A percentile compares a stretch with the other conserved stretches of the same genome.
These are phyloP conservation scores for Boletus subluridellus DNA, from an alignment of 1,284 basidiomycete species.

Conservation along the genomic window DNA sequence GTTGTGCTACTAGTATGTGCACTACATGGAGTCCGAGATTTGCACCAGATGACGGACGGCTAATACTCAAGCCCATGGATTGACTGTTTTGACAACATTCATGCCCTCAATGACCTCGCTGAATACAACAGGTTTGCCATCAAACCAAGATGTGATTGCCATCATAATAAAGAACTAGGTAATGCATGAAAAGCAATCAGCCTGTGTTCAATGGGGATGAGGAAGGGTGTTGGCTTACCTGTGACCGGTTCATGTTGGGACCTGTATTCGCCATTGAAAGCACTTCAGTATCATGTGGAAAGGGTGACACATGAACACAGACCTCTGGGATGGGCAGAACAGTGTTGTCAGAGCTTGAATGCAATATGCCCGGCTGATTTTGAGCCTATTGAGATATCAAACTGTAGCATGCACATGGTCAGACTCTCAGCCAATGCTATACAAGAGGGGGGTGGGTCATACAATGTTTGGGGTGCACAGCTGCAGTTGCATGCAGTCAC, in stretches of 20 bases:
- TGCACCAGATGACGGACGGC: too few relatives aligned
- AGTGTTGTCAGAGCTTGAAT: slow-evolving; percentile 67
- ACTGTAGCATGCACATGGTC: slow-evolving; percentile 43
- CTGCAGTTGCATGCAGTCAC: too few relatives aligned
- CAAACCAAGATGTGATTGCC: slow-evolving; percentile 72
- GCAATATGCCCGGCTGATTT: slow-evolving; percentile 71
- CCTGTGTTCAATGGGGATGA: background rate
- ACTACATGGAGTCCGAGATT: too few relatives aligned
- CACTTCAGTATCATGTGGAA: background rate
- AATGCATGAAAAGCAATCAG: background rate
- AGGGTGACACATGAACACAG: background rate
- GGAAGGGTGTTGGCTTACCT: too few relatives aligned
- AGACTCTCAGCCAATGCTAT: background rate
- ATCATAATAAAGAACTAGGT: slow-evolving; percentile 88
- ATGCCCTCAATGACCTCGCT: too few relatives aligned
- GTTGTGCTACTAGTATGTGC: too few relatives aligned
- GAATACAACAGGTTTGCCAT: slow-evolving; percentile 48
- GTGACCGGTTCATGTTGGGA: too few relatives aligned
- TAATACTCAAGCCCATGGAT: too few relatives aligned
- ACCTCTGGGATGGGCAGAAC: slow-evolving; percentile 70
- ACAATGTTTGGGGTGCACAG: slow-evolving; percentile 31
- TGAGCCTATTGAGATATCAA: slow-evolving; percentile 76
- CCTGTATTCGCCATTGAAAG: too few relatives aligned
- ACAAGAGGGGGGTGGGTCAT: slow-evolving; percentile 20
- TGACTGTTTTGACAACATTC: too few relatives aligned